Conservation (phyloP, 2,329 filamentous ascomycete genomes). For the Neophaeococcomyces mojaviensis region DNA sequence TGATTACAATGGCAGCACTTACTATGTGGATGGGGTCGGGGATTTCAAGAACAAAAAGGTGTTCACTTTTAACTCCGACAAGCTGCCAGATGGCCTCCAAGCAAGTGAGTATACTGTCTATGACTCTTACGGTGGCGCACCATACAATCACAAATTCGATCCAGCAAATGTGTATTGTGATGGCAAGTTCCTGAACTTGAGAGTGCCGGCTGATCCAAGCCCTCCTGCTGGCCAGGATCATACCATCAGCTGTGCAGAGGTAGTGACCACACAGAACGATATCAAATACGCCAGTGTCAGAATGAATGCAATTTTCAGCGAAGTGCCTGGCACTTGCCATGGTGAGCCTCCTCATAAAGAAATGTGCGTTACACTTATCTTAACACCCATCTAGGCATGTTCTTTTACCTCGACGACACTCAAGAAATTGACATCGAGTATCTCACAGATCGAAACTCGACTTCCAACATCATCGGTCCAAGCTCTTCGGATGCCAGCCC, state of each 20-base stretch:
- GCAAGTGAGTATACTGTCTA: constrained; percentile 16
- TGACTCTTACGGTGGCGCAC: constrained; percentile 4
- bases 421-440: constrained; percentile 23
- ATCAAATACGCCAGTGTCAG: constrained; percentile 22
- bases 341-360: constrained; percentile 9
- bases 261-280: constrained; percentile 14
- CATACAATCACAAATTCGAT: constrained; percentile 16
- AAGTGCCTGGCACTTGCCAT: constrained; percentile 20
- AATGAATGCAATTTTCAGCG: constrained; percentile 19
- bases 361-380: background rate
- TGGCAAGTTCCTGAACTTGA: constrained; percentile 15
- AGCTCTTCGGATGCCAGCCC: constrained; percentile 2
- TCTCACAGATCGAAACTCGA: constrained; percentile 18
- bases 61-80: constrained; percentile 14
- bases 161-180: constrained; percentile 16
- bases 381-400: constrained; percentile 11
- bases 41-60: constrained; percentile 14
- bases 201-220: constrained; percentile 16
- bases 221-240: constrained; percentile 7
- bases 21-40: constrained; percentile 16
- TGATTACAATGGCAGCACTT: constrained; percentile 7
- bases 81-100: constrained; percentile 16
- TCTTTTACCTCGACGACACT: constrained; percentile 20
- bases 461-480: constrained; percentile 11
- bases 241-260: constrained; percentile 16